Conservation (phyloP, 441 rosid genomes). For the Erodium trifolium region DNA sequence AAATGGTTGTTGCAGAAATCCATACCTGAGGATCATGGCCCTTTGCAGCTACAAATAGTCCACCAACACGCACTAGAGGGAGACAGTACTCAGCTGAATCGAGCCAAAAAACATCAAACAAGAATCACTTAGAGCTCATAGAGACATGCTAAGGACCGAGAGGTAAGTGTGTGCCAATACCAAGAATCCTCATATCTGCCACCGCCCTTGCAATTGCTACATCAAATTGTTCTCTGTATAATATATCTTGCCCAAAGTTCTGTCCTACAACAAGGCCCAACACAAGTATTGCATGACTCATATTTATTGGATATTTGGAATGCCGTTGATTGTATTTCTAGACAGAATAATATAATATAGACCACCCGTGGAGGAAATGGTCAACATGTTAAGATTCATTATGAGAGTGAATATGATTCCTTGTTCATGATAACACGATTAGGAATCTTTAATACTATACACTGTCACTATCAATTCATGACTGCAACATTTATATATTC, state of each 20-base stretch:
- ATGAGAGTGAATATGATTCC: neutral
- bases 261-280: conserved; percentile 41
- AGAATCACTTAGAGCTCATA: conserved; percentile 12
- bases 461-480: neutral
- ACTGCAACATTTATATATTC: neutral
- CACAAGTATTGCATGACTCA: neutral
- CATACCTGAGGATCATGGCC: conserved; percentile 80
- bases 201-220: conserved; percentile 94
- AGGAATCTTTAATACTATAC: neutral
- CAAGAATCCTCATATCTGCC: conserved; percentile 87
- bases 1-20: neutral
- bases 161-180: conserved; percentile 28
- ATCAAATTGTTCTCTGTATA: conserved; percentile 75
- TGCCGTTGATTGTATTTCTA: neutral
- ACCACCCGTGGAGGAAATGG: neutral
- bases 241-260: conserved; percentile 51
- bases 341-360: neutral
- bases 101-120: conserved; percentile 9
- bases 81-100: conserved; percentile 83
- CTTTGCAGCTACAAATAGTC: conserved; percentile 90
- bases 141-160: neutral
- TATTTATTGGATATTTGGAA: neutral
- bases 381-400: neutral
- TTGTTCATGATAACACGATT: neutral
- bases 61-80: conserved; percentile 87